These are phyloP conservation scores for Wickerhamomyces sp. DNA, from an alignment of 1,139 yeast genomes.

Conservation along the genomic window DNA sequence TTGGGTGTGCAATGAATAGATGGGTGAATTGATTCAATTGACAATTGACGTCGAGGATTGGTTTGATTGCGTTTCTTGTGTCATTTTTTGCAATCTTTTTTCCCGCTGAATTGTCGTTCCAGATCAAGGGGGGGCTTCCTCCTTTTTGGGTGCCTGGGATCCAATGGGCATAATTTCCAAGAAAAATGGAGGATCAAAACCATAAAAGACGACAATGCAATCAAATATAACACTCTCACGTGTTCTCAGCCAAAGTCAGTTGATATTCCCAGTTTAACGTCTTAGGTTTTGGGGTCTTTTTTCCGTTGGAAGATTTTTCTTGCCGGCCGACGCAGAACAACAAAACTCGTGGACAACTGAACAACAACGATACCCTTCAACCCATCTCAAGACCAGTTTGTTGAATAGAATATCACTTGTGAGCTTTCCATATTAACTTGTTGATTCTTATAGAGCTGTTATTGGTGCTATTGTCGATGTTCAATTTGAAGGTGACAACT, in stretches of 20 bases:
- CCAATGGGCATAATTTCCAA: too few species aligned
- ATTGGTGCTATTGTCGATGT: slow-evolving; percentile 99
- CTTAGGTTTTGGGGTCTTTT: background rate
- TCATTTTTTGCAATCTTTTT: too few species aligned
- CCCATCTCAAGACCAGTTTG: too few species aligned
- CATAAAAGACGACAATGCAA: too few species aligned
- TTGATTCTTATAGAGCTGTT: slow-evolving; percentile 62
- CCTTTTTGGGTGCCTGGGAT: too few species aligned
- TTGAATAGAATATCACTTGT: background rate
- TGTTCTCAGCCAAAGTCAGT: too few species aligned
- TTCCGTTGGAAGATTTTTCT: background rate
- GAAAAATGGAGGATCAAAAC: too few species aligned
- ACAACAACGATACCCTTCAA: background rate
- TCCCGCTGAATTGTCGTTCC: background rate
- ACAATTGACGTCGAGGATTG: too few species aligned
- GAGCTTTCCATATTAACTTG: background rate
- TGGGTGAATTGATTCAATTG: too few species aligned
- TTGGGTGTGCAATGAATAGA: background rate
- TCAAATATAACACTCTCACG: too few species aligned
- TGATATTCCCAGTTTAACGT: too few species aligned
- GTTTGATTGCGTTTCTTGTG: too few species aligned
- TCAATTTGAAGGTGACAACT: slow-evolving; percentile 94
- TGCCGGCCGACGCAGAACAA: background rate
- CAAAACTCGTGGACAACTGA: background rate
- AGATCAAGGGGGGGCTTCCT: background rate